Evolutionary conservation across 768 basidiomycete species (phyloP).

Genomic region (Phaffia australis): DNA sequence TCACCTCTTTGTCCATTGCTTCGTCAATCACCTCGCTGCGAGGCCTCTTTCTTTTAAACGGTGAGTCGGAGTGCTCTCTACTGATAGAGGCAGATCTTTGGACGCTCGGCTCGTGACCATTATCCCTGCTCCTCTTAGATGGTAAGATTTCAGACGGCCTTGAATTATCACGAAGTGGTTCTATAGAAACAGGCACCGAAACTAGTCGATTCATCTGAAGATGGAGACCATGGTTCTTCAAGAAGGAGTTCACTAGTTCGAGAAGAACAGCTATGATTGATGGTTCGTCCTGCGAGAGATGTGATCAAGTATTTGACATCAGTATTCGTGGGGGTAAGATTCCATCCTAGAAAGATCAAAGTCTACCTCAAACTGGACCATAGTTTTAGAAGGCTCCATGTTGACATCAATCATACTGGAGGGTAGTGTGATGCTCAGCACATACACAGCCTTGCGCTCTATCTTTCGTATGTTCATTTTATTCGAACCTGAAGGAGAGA

Average conservation of each 20-base stretch:
- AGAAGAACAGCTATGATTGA: constrained; percentile 50
- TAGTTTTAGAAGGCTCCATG: constrained; percentile 64
- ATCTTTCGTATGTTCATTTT: constrained; percentile 49
- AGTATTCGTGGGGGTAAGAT: neutral
- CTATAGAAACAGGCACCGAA: no score
- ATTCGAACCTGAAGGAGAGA: constrained; percentile 34
- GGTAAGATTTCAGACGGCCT: no score
- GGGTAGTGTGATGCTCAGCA: constrained; percentile 63
- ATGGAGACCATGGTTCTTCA: constrained; percentile 53
- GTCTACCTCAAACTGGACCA: constrained; percentile 57
- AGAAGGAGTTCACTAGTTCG: constrained; percentile 51
- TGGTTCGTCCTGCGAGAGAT: constrained; percentile 48
- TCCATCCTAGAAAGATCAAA: neutral
- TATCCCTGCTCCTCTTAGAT: no score
- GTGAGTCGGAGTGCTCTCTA: no score
- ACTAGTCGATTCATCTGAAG: no score
- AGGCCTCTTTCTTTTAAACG: no score
- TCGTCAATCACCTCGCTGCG: no score
- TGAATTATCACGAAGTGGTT: no score
- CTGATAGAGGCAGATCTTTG: no score
- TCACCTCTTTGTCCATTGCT: no score
- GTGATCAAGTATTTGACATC: neutral
- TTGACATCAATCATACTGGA: constrained; percentile 60
- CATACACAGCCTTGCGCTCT: constrained; percentile 71
- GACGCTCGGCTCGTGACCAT: no score